Conservation (phyloP, 2,329 filamentous ascomycete species). For the Fusarium siculi region DNA sequence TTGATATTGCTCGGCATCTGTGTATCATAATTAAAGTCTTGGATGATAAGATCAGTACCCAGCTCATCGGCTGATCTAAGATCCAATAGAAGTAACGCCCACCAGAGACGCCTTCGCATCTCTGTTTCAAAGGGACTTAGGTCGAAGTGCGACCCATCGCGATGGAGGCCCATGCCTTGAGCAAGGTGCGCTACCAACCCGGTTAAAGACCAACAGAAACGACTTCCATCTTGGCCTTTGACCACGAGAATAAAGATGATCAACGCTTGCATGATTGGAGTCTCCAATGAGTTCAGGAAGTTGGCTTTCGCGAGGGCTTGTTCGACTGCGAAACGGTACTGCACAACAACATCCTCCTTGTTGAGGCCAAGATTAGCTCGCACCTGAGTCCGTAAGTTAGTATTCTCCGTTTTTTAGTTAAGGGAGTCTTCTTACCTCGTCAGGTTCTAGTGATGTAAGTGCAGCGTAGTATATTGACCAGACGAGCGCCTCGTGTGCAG, state of each 20-base stretch:
- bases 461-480: conserved; percentile 71
- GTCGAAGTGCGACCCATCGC: conserved; percentile 62
- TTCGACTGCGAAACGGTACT: conserved; percentile 65
- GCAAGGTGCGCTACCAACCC: conserved; percentile 68
- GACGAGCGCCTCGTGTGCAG: conserved; percentile 69
- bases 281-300: conserved; percentile 66
- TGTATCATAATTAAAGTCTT: conserved; percentile 58
- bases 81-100: conserved; percentile 68
- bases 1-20: conserved; percentile 62
- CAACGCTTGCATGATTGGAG: conserved; percentile 68
- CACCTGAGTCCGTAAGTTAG: conserved; percentile 24
- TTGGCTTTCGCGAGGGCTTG: conserved; percentile 67
- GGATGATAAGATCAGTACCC: conserved; percentile 58
- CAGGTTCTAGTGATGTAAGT: conserved; percentile 68
- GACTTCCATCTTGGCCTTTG: conserved; percentile 58
- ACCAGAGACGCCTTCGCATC: conserved; percentile 70
- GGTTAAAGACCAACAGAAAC: conserved; percentile 69
- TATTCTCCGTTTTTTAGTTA: background rate
- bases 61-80: conserved; percentile 64
- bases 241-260: conserved; percentile 65
- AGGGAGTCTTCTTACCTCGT: conserved; percentile 58
- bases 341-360: conserved; percentile 57
- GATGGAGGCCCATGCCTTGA: conserved; percentile 69
- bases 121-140: conserved; percentile 69
- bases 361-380: conserved; percentile 55